phyloP scores from a whole-genome alignment of 1,284 basidiomycete species.

The Marasmius sp. region DNA sequence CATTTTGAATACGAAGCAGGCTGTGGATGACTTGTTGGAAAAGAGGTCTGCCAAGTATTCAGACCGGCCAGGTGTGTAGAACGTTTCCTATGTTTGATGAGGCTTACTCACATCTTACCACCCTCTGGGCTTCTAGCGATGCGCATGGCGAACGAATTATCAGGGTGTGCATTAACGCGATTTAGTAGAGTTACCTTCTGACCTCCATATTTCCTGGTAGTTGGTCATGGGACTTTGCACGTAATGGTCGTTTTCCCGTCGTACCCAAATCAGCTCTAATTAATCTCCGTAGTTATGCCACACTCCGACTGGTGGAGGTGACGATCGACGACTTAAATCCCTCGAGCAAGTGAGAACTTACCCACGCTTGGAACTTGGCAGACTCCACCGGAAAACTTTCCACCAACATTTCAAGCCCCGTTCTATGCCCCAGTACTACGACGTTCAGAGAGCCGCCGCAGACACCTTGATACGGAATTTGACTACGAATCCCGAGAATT shows the following conservation, averaged over 20 bases:
- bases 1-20: constrained; percentile 1
- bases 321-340: no score
- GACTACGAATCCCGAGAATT: constrained; percentile 21
- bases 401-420: constrained; percentile 20
- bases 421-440: constrained; percentile 12
- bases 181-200: no score
- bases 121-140: no score
- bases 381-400: constrained; percentile 21
- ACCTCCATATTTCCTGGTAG: no score
- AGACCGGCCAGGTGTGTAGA: neutral
- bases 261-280: neutral
- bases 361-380: neutral
- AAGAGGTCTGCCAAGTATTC: neutral
- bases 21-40: neutral
- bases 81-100: no score
- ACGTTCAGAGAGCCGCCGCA: constrained; percentile 17
- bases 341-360: neutral
- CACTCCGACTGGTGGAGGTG: constrained; percentile 30
- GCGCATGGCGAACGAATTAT: no score
- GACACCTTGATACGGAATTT: constrained; percentile 18
- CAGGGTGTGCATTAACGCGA: no score
- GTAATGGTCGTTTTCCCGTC: no score
- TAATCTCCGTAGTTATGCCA: constrained; percentile 17
- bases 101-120: no score
- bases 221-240: no score